These are phyloP conservation scores for Pythium apleroticum DNA, from an alignment of 352 stramenopile genomes.

Conservation along the genomic window DNA sequence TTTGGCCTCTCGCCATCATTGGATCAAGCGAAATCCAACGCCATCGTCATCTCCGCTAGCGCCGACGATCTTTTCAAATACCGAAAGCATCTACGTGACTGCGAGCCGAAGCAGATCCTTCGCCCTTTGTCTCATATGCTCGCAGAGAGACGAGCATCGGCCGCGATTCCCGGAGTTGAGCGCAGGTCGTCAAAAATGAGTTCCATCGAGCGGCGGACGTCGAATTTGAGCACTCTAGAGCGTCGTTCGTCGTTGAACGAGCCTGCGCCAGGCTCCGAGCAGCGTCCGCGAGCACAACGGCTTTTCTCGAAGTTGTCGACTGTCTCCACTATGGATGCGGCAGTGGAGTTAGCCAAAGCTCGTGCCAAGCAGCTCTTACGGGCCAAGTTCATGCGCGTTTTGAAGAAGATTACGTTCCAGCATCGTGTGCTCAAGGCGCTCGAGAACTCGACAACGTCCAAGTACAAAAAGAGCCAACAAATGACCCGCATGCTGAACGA, in stretches of 20 bases:
- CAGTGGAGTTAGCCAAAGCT: slow-evolving; percentile 14
- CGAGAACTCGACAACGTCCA: slow-evolving; percentile 31
- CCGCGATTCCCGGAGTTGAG: neutral
- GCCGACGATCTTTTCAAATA: slow-evolving; percentile 16
- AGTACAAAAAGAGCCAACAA: slow-evolving; percentile 42
- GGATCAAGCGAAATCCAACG: neutral
- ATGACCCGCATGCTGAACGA: slow-evolving; percentile 28
- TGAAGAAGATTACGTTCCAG: slow-evolving; percentile 49
- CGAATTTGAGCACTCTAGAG: neutral
- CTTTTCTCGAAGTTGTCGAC: slow-evolving; percentile 13
- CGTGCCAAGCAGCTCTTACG: slow-evolving; percentile 10
- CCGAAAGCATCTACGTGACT: slow-evolving; percentile 16
- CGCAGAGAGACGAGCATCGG: slow-evolving; percentile 12
- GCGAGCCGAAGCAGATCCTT: slow-evolving; percentile 19
- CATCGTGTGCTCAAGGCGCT: slow-evolving; percentile 45
- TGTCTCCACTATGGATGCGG: slow-evolving; percentile 8
- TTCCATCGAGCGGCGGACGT: slow-evolving; percentile 10
- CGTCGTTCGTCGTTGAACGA: neutral
- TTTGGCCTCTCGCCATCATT: neutral
- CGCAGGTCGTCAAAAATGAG: neutral
- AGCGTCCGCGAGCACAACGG: neutral
- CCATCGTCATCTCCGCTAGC: neutral
- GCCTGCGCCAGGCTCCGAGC: neutral
- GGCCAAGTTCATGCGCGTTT: slow-evolving; percentile 34
- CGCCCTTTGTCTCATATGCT: slow-evolving; percentile 9